Base-by-base conservation (phyloP, 2,329 filamentous ascomycete genomes). In the Fusarium palustre region DNA sequence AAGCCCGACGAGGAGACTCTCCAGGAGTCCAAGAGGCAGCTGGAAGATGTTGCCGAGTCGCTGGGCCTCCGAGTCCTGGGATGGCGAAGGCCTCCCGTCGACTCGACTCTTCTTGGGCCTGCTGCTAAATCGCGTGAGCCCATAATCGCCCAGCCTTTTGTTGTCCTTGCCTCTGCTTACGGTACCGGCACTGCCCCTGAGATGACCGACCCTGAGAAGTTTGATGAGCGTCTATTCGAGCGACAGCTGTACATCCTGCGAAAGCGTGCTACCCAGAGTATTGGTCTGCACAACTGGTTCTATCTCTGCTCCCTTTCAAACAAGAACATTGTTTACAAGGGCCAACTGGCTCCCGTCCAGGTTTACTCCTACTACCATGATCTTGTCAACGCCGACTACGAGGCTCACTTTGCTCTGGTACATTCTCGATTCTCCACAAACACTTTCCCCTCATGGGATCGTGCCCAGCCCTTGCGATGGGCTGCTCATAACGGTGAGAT, bases 291-390 rank as follows among this genome's bases (percentile, higher is more conserved):
- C 82, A 97, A 97, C 81, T 98, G 95, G 95, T 98, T 98, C 86
- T 98, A 98, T 81, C 86, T 98, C 62, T 98, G 95, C 87, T 97
- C 94, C 50, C 84, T 98, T 72, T 96, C 91, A 81, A 97, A 97
- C 89, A 94, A 94, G 83, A 98, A 98, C 84, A 98, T 98, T 82
- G 93, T 98, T 64, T 98, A 98, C 88, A 98, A 98, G 87, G 95
- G 95, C 69, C 96, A 98, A 80, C 86, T 98, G 71, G 92, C 95
- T 45, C 95, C 95, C 25, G 89, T 95, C 31, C 95, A 98, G 84
- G 95, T 98, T 54, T 98, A 98, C 83, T 92, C 97, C 79, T 98
- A 98, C 85, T 98, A 97, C 83, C 93, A 97, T 81, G 95, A 98
- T 83, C 83, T 98, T 79, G 92, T 97, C 73, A 97, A 96, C 74